Conservation (phyloP, 2,329 filamentous ascomycete genomes). For the Macrophomina pseudophaseolina region DNA sequence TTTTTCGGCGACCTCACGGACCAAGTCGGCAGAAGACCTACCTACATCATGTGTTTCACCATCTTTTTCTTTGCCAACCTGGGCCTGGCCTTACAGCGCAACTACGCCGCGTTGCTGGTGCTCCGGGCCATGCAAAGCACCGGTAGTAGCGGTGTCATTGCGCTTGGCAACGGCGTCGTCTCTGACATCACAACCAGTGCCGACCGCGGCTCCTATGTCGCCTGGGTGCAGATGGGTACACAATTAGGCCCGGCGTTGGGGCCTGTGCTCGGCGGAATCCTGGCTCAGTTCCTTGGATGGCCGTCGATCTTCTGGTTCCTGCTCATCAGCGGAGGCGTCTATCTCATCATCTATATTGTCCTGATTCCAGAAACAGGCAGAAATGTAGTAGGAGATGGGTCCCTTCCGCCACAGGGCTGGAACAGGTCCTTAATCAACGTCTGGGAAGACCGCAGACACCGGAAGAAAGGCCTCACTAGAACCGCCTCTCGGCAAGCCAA, state of each 20-base stretch:
- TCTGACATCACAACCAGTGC: slow-evolving; percentile 72
- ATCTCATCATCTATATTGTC: slow-evolving; percentile 34
- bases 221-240: slow-evolving; percentile 63
- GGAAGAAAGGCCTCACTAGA: slow-evolving; percentile 26
- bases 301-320: slow-evolving; percentile 53
- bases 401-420: slow-evolving; percentile 34
- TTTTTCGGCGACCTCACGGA: slow-evolving; percentile 55
- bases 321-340: slow-evolving; percentile 32
- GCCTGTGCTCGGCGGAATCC: slow-evolving; percentile 67
- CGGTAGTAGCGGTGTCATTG: slow-evolving; percentile 72
- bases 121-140: slow-evolving; percentile 67
- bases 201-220: slow-evolving; percentile 76
- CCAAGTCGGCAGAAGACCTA: slow-evolving; percentile 53
- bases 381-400: slow-evolving; percentile 49
- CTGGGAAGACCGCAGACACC: neutral
- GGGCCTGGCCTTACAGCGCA: slow-evolving; percentile 41
- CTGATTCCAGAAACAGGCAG: slow-evolving; percentile 48
- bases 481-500: slow-evolving; percentile 28
- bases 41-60: slow-evolving; percentile 52
- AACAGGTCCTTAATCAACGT: slow-evolving; percentile 20
- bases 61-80: slow-evolving; percentile 43
- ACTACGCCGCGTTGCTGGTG: slow-evolving; percentile 57
- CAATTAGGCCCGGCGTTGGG: slow-evolving; percentile 58
- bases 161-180: slow-evolving; percentile 72
- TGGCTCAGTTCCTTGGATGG: slow-evolving; percentile 52